Conservation (phyloP, 176 grass and related monocot genomes). For the Carex myosuroides region DNA sequence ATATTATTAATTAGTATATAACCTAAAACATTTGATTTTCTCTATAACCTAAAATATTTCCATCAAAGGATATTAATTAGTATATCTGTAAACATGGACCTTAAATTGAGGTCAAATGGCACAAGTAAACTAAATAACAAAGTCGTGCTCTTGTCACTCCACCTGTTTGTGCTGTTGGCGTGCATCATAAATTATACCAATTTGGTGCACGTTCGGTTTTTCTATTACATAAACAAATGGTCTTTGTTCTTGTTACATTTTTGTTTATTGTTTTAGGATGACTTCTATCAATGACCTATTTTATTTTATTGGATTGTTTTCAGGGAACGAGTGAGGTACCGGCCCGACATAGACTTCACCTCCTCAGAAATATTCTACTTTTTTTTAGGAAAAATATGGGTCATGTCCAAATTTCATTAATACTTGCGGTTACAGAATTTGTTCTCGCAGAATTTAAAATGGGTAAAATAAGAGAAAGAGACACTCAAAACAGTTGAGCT, state of each 20-base stretch:
- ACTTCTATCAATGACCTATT: neutral
- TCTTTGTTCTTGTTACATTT: neutral
- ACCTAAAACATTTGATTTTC: neutral
- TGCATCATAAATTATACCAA: conserved; percentile 1
- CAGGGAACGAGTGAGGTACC: neutral
- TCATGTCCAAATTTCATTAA: no score
- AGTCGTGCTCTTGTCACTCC: neutral
- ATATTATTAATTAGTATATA: no score
- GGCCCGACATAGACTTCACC: neutral
- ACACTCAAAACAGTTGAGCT: no score
- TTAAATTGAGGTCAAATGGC: neutral
- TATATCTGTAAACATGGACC: neutral
- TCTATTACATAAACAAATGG: neutral
- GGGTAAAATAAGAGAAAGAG: no score
- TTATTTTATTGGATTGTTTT: neutral
- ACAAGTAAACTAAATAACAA: neutral
- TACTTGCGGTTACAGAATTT: no score
- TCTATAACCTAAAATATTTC: neutral
- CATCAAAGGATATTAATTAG: neutral
- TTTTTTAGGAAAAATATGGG: no score
- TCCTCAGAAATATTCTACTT: neutral
- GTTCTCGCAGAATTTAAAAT: no score
- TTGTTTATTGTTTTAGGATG: neutral
- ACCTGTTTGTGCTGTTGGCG: neutral
- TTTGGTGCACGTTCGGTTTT: conserved; percentile 6